Percentiles rank a stretch among this genome's conserved stretches.
Conservation (phyloP, 441 rosid genomes). For the Codiaeum variegatum region DNA sequence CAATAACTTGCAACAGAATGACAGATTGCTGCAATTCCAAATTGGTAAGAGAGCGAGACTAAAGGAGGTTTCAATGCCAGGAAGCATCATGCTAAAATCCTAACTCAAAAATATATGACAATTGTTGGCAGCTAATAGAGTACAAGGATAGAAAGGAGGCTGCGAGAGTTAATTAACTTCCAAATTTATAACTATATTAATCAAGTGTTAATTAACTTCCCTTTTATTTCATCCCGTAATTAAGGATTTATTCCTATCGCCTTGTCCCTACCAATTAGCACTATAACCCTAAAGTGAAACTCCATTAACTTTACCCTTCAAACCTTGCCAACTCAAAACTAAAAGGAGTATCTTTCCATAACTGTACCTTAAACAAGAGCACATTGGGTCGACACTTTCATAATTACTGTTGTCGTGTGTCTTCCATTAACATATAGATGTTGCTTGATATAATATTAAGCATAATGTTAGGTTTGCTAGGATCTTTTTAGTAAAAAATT, state of each 20-base stretch:
- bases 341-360: background rate
- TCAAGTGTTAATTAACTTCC: too few species aligned
- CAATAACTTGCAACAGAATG: too few species aligned
- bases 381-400: background rate
- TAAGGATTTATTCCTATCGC: slow-evolving; percentile 2
- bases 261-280: background rate
- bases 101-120: too few species aligned
- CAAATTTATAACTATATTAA: too few species aligned
- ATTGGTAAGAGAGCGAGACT: too few species aligned
- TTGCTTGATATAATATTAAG: background rate
- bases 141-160: too few species aligned
- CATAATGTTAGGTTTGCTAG: background rate
- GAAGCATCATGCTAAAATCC: too few species aligned
- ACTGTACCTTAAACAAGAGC: background rate
- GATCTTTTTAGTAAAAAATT: too few species aligned
- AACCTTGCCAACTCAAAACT: background rate
- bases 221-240: background rate
- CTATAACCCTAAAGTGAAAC: background rate
- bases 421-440: background rate
- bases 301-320: background rate
- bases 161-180: too few species aligned
- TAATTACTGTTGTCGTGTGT: background rate
- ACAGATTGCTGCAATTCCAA: too few species aligned
- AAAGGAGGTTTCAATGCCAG: too few species aligned
- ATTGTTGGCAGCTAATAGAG: too few species aligned